Percentiles rank a stretch among this genome's conserved stretches.
Evolutionary conservation across 805 yeast genomes (phyloP).

Genomic region (Isabelozyma rhagii): DNA sequence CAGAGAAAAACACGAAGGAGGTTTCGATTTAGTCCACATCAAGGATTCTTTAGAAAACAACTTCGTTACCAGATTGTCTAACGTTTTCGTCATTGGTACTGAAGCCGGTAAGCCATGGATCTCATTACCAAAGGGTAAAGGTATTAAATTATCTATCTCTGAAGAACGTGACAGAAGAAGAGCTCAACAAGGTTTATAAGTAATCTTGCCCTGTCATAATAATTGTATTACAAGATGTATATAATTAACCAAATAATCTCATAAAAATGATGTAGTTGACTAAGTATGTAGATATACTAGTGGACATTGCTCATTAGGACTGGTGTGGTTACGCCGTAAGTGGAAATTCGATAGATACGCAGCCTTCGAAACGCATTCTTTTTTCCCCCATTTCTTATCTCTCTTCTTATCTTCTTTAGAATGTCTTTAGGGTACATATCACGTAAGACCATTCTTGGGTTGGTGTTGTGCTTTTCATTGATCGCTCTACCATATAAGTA

Average conservation of each 20-base stretch:
- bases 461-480: neutral
- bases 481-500: neutral
- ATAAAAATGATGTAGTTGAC: too few relatives aligned
- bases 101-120: constrained; percentile 41
- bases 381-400: neutral
- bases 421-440: neutral
- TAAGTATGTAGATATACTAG: too few relatives aligned
- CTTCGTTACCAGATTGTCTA: constrained; percentile 40
- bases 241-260: neutral
- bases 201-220: neutral
- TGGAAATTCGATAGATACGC: neutral
- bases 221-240: neutral
- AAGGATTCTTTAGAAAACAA: constrained; percentile 40
- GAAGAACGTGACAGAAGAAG: constrained; percentile 46
- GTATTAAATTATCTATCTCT: constrained; percentile 40
- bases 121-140: constrained; percentile 44
- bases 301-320: neutral
- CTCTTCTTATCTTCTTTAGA: neutral
- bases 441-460: neutral
- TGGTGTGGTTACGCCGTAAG: neutral
- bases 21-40: constrained; percentile 42
- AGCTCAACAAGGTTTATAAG: constrained; percentile 36
- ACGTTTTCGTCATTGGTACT: constrained; percentile 40
- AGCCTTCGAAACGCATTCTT: neutral
- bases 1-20: constrained; percentile 44